phyloP scores from a whole-genome alignment of 371 early-diverging fungal genomes.

The Caulochytrium protostelioides region DNA sequence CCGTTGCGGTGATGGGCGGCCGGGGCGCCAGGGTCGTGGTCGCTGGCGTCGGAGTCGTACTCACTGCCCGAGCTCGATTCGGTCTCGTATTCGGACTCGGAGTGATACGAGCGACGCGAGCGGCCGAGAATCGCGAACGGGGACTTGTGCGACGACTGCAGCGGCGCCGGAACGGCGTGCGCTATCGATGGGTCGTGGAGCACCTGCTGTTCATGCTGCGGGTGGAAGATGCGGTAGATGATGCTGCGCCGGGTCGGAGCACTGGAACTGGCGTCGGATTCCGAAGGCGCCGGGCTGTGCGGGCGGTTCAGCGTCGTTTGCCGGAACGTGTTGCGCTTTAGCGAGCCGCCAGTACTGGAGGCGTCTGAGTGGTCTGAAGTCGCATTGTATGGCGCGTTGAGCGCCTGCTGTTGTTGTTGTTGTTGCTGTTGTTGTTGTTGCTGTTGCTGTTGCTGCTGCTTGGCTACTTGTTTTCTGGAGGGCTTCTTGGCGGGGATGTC shows the following conservation, averaged over 20 bases:
- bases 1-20: conserved; percentile 1
- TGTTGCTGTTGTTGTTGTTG: no score
- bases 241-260: conserved; percentile 4
- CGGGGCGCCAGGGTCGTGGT: no score
- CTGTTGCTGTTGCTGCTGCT: no score
- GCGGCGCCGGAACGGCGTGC: neutral
- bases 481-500: neutral
- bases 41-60: conserved; percentile 4
- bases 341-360: no score
- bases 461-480: no score
- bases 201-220: no score
- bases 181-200: no score
- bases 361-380: no score
- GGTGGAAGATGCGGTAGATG: conserved; percentile 15
- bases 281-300: neutral
- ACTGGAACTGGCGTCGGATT: neutral
- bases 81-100: conserved; percentile 9
- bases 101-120: conserved; percentile 7
- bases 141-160: neutral
- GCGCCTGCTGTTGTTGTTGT: no score
- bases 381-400: no score
- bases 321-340: no score
- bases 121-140: conserved; percentile 3
- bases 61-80: conserved; percentile 3
- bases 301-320: no score